Percentiles rank a stretch among this genome's conserved stretches.
These are phyloP conservation scores for Westerdykella ornata DNA, from an alignment of 2,329 filamentous ascomycete species.

Conservation along the genomic window DNA sequence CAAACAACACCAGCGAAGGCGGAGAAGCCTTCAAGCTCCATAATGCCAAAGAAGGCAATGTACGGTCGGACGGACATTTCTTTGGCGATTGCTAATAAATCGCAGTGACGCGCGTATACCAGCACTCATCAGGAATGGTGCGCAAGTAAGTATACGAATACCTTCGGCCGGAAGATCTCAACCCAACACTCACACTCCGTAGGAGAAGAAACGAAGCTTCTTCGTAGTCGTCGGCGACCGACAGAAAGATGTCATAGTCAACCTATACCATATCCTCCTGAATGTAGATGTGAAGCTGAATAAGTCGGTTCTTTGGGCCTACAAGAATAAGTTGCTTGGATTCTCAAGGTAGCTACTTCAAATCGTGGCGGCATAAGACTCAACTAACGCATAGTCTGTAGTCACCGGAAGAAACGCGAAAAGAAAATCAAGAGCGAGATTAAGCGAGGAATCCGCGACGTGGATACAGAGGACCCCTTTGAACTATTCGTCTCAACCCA, in stretches of 20 bases:
- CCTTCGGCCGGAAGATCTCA: neutral
- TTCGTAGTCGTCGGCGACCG: slow-evolving; percentile 93
- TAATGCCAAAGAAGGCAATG: slow-evolving; percentile 38
- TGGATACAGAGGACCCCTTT: slow-evolving; percentile 89
- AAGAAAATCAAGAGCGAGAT: slow-evolving; percentile 98
- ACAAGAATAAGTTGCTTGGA: slow-evolving; percentile 93
- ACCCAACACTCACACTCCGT: slow-evolving; percentile 9
- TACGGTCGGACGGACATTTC: slow-evolving; percentile 10
- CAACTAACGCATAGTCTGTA: slow-evolving; percentile 7
- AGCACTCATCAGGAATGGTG: slow-evolving; percentile 38
- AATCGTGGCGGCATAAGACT: slow-evolving; percentile 2
- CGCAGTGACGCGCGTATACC: slow-evolving; percentile 35
- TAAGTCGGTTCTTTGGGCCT: slow-evolving; percentile 96
- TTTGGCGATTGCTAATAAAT: slow-evolving; percentile 9
- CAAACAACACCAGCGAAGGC: slow-evolving; percentile 11
- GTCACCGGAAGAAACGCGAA: slow-evolving; percentile 96
- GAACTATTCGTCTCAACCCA: slow-evolving; percentile 94
- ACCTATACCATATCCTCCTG: slow-evolving; percentile 89
- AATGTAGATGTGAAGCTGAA: slow-evolving; percentile 86
- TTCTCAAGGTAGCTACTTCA: slow-evolving; percentile 60
- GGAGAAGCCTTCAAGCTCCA: slow-evolving; percentile 29
- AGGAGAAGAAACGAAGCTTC: slow-evolving; percentile 95
- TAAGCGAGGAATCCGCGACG: slow-evolving; percentile 86
- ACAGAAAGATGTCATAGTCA: slow-evolving; percentile 93
- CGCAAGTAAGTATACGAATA: slow-evolving; percentile 20